Evolutionary conservation across 257 asterid genomes (phyloP).

Genomic region (Henckelia pumila): DNA sequence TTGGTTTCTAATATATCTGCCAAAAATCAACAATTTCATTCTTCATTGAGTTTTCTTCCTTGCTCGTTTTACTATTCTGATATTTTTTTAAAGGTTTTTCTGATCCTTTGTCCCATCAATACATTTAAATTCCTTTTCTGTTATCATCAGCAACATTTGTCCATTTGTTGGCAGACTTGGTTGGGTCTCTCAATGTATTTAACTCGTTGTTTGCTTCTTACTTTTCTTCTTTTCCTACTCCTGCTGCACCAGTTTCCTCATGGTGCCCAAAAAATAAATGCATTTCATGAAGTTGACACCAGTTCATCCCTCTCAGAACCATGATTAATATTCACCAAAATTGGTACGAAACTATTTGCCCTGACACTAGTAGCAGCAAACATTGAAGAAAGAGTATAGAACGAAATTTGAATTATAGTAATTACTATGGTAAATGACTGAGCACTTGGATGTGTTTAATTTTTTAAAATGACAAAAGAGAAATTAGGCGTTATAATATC

Average conservation of each 20-base stretch:
- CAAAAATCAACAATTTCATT: slow-evolving; percentile 10
- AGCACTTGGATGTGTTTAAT: neutral
- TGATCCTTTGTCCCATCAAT: slow-evolving; percentile 11
- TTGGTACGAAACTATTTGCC: neutral
- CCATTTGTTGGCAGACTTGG: neutral
- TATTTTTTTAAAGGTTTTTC: neutral
- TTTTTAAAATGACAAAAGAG: neutral
- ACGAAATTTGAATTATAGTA: neutral
- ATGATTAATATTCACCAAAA: neutral
- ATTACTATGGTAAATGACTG: neutral
- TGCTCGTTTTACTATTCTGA: neutral
- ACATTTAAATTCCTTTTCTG: neutral
- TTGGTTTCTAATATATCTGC: slow-evolving; percentile 9
- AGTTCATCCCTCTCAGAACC: slow-evolving; percentile 11
- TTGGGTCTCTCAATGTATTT: neutral
- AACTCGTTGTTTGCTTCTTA: slow-evolving; percentile 10
- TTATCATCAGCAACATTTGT: slow-evolving; percentile 2
- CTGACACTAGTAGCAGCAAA: neutral
- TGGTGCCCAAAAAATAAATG: neutral
- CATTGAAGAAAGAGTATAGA: neutral
- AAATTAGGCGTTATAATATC: neutral
- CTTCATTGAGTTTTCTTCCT: slow-evolving; percentile 4
- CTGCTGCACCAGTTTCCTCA: slow-evolving; percentile 2
- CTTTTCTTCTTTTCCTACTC: slow-evolving; percentile 3
- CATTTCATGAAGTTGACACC: neutral